Evolutionary conservation across 2,329 filamentous ascomycete species (phyloP), one percentile per base, ranked within the genome.

Genomic region (Chalaropsis thielavioides): DNA sequence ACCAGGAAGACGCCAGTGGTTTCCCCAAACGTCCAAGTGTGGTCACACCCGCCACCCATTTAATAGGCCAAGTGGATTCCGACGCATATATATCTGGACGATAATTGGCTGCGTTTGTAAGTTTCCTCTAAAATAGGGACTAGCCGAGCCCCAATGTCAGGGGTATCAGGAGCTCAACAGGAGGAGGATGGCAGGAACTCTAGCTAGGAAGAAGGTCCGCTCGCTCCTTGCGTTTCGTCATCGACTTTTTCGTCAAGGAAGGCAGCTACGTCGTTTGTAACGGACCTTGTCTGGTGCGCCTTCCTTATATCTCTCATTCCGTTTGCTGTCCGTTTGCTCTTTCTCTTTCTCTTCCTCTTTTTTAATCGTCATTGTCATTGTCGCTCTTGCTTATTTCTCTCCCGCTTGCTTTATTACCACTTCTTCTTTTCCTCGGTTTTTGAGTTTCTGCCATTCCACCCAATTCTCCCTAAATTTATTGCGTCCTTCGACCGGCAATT

Each of bases 311-410:
- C 27, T 31, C 61, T 63, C 31, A 51, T 54, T 41, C 61, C 49
- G 46, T 46, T 56, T 63, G 61, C 43, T 22, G 35, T 22, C 19
- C 44, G 22, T 40, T 46, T 19, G 31, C 44, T 22, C 40, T 7
- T 63, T 62, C 62, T 43, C 41, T 56, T 60, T 49, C 38, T 66
- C 38, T 66, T 46, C 46, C 27, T 64, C 43, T 64, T 63, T 22
- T 27, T n/a, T 19, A 46, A 22, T 49, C 17, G n/a, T 19, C 40
- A 22, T 43, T 24, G 46, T n/a, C 22, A 19, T 56, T 58, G n/a
- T 38, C 24, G 15, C 31, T 56, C 15, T 43, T 46, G n/a, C 61
- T 19, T 31, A 44, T 64, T 38, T 62, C 24, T 54, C 19, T 49
- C 6, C 27, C 27, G 31, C 22, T 15, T 19, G n/a, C 15, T 38